Evolutionary conservation across 2,329 filamentous ascomycete species (phyloP).

Genomic region (Chrysoporthe cubensis): DNA sequence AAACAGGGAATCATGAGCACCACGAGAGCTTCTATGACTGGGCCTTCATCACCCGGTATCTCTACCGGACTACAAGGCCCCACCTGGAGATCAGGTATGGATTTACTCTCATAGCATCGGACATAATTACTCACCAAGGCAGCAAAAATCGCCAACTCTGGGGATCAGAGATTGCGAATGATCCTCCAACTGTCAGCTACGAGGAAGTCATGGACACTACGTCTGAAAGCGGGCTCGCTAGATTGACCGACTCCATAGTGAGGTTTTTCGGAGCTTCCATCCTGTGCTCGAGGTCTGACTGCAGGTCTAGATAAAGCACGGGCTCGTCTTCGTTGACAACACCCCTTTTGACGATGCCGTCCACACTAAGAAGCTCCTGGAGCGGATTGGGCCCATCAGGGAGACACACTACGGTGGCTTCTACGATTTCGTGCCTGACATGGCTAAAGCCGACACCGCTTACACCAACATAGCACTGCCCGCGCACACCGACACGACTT

Average conservation of each 20-base stretch:
- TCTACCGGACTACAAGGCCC: slow-evolving; percentile 30
- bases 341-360: slow-evolving; percentile 68
- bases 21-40: slow-evolving; percentile 72
- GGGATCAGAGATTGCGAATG: slow-evolving; percentile 41
- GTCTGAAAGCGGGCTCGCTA: slow-evolving; percentile 58
- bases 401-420: slow-evolving; percentile 85
- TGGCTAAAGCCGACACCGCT: slow-evolving; percentile 85
- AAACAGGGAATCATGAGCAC: slow-evolving; percentile 65
- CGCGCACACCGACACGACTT: slow-evolving; percentile 92
- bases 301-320: slow-evolving; percentile 60
- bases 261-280: slow-evolving; percentile 30
- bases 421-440: slow-evolving; percentile 85
- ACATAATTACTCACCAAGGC: background rate
- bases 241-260: slow-evolving; percentile 69
- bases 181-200: slow-evolving; percentile 64
- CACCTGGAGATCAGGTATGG: slow-evolving; percentile 40
- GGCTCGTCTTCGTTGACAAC: slow-evolving; percentile 77
- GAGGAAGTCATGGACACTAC: slow-evolving; percentile 59
- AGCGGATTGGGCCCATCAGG: slow-evolving; percentile 84
- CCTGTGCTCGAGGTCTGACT: slow-evolving; percentile 1
- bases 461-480: slow-evolving; percentile 85
- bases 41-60: slow-evolving; percentile 61
- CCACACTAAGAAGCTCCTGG: slow-evolving; percentile 74
- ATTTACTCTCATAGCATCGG: slow-evolving; percentile 26
- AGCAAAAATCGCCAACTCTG: slow-evolving; percentile 31